Percentiles rank a stretch among this genome's conserved stretches.
Conservation (phyloP, 2,329 filamentous ascomycete species). For the Talaromyces rugulosus region DNA sequence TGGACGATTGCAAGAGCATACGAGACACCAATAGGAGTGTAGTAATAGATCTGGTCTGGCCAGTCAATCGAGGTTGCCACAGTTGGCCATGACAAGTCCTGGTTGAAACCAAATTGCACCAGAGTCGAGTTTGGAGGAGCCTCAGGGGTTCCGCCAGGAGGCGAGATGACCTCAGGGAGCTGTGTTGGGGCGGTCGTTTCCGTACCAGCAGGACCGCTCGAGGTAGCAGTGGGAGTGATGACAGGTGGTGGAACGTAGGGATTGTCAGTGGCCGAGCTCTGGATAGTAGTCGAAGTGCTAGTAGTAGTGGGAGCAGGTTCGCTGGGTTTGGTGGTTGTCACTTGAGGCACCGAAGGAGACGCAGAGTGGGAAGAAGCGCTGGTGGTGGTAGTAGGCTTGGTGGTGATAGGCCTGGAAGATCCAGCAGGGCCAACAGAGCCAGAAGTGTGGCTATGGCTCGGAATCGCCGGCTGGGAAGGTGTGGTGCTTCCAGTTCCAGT, state of each 20-base stretch:
- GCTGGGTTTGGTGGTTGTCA: neutral
- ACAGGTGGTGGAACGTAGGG: conserved; percentile 18
- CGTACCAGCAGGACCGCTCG: conserved; percentile 30
- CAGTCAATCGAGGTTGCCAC: conserved; percentile 68
- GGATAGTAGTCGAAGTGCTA: conserved; percentile 2
- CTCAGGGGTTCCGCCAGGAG: conserved; percentile 55
- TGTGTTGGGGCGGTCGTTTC: conserved; percentile 53
- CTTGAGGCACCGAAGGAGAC: conserved; percentile 13
- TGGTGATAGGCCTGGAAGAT: neutral
- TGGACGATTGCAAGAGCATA: conserved; percentile 52
- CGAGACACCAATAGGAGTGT: conserved; percentile 66
- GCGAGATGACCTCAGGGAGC: conserved; percentile 72
- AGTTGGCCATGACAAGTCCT: conserved; percentile 77
- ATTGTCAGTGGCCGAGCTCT: conserved; percentile 10
- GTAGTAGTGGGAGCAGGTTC: neutral
- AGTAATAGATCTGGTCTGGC: conserved; percentile 79
- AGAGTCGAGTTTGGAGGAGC: conserved; percentile 62
- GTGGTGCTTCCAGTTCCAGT: neutral
- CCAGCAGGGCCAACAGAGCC: conserved; percentile 1
- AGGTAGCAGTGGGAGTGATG: conserved; percentile 19
- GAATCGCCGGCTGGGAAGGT: neutral
- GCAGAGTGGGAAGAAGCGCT: neutral
- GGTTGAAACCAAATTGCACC: conserved; percentile 81
- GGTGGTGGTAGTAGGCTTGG: neutral
- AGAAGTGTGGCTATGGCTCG: neutral